Evolutionary conservation across 768 basidiomycete genomes (phyloP).

Genomic region (Calocybe indica): DNA sequence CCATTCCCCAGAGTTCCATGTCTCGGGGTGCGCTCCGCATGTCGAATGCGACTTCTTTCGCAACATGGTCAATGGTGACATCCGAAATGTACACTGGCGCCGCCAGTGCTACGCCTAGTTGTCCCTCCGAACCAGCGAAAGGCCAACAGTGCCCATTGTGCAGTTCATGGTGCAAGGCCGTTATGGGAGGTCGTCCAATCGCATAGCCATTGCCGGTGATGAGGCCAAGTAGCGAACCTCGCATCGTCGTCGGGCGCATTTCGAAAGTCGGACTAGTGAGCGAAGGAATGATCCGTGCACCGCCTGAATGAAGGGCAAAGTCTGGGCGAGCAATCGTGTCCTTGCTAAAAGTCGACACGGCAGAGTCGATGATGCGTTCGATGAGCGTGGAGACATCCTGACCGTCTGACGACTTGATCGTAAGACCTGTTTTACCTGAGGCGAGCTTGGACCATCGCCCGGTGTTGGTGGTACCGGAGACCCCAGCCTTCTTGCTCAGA

Average conservation of each 20-base stretch:
- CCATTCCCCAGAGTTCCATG: constrained; percentile 89
- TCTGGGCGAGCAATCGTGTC: constrained; percentile 81
- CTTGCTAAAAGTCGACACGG: constrained; percentile 60
- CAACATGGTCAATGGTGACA: constrained; percentile 86
- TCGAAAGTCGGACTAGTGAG: constrained; percentile 81
- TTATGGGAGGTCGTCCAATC: constrained; percentile 77
- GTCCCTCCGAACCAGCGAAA: constrained; percentile 71
- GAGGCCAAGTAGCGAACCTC: constrained; percentile 42
- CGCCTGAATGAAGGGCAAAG: constrained; percentile 79
- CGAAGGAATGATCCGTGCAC: constrained; percentile 73
- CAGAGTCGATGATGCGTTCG: constrained; percentile 67
- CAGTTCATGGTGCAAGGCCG: constrained; percentile 80
- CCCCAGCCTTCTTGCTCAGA: constrained; percentile 42
- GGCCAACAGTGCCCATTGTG: constrained; percentile 93
- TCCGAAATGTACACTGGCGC: constrained; percentile 68
- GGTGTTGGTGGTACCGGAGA: constrained; percentile 26
- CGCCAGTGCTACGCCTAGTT: constrained; percentile 77
- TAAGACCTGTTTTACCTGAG: constrained; percentile 42
- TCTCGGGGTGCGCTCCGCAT: constrained; percentile 74
- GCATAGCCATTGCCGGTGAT: constrained; percentile 58
- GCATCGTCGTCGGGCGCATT: constrained; percentile 46
- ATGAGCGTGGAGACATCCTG: constrained; percentile 68
- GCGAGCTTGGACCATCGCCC: constrained; percentile 72
- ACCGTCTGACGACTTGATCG: constrained; percentile 71
- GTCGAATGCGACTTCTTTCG: constrained; percentile 77